Percentiles rank a stretch among this genome's conserved stretches.
phyloP scores from a whole-genome alignment of 257 asterid genomes.

The Solanum chiquidenum region DNA sequence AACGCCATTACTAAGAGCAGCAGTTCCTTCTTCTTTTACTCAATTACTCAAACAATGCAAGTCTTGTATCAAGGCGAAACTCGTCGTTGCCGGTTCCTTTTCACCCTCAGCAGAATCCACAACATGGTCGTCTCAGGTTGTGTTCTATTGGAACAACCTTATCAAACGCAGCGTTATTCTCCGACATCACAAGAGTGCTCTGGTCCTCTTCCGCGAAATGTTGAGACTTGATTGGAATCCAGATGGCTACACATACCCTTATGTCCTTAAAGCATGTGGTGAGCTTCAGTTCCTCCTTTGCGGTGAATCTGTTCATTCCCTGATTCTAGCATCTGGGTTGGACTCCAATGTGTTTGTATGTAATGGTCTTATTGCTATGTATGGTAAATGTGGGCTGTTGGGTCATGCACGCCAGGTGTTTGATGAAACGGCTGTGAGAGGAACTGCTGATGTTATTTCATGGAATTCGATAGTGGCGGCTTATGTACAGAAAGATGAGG shows the following conservation, averaged over 20 bases:
- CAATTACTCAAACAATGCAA: neutral
- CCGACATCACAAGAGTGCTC: constrained; percentile 20
- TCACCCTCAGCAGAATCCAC: neutral
- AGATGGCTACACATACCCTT: constrained; percentile 71
- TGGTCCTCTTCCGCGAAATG: constrained; percentile 54
- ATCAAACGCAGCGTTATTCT: constrained; percentile 33
- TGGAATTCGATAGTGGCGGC: constrained; percentile 76
- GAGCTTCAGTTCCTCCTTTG: constrained; percentile 20
- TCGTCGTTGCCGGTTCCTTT: neutral
- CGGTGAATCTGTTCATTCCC: constrained; percentile 53
- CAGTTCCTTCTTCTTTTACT: neutral
- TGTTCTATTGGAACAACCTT: constrained; percentile 70
- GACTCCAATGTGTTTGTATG: constrained; percentile 66
- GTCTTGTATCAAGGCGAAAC: neutral
- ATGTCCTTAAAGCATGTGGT: constrained; percentile 56
- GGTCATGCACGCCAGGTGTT: constrained; percentile 43
- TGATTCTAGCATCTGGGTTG: constrained; percentile 34
- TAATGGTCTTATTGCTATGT: constrained; percentile 61
- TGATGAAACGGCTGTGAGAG: constrained; percentile 45
- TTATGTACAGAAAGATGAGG: constrained; percentile 38
- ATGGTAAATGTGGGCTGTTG: constrained; percentile 51
- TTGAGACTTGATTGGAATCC: constrained; percentile 50
- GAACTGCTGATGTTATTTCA: constrained; percentile 49
- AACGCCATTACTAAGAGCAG: neutral
- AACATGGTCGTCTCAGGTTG: neutral